Evolutionary conservation across 805 yeast species (phyloP).

Genomic region (Pichia membranifaciens): DNA sequence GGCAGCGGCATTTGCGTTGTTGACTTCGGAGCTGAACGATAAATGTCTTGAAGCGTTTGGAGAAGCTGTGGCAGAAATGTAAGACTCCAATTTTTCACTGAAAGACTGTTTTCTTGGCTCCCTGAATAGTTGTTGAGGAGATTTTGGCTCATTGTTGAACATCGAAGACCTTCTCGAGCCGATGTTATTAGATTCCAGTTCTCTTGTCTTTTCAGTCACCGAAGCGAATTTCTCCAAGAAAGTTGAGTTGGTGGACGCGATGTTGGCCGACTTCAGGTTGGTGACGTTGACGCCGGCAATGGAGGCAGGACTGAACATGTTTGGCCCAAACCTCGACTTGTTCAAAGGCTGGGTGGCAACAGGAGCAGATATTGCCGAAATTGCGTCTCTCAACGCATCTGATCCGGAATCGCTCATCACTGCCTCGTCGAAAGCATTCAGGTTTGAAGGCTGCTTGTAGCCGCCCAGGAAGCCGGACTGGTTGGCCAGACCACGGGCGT

Average conservation of each 20-base stretch:
- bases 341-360: slow-evolving; percentile 16
- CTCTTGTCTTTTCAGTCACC: slow-evolving; percentile 66
- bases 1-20: slow-evolving; percentile 12
- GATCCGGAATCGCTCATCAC: slow-evolving; percentile 29
- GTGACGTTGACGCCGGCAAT: slow-evolving; percentile 41
- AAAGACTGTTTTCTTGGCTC: slow-evolving; percentile 42
- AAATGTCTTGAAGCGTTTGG: slow-evolving; percentile 27
- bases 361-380: slow-evolving; percentile 31
- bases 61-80: slow-evolving; percentile 30
- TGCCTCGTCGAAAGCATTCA: slow-evolving; percentile 21
- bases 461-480: slow-evolving; percentile 23
- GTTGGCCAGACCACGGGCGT: slow-evolving; percentile 17
- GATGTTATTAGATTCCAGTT: slow-evolving; percentile 39
- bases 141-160: slow-evolving; percentile 30
- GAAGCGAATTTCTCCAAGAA: slow-evolving; percentile 59
- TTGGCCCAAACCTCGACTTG: slow-evolving; percentile 31
- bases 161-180: slow-evolving; percentile 51
- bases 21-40: slow-evolving; percentile 27
- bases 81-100: slow-evolving; percentile 59
- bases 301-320: slow-evolving; percentile 53
- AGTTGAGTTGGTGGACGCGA: slow-evolving; percentile 25
- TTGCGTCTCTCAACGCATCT: slow-evolving; percentile 28
- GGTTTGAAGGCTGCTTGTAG: slow-evolving; percentile 9
- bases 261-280: slow-evolving; percentile 20
- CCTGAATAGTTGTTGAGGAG: slow-evolving; percentile 27